These are phyloP conservation scores for Eustoma russellianum DNA, from an alignment of 257 asterid species.

Conservation along the genomic window DNA sequence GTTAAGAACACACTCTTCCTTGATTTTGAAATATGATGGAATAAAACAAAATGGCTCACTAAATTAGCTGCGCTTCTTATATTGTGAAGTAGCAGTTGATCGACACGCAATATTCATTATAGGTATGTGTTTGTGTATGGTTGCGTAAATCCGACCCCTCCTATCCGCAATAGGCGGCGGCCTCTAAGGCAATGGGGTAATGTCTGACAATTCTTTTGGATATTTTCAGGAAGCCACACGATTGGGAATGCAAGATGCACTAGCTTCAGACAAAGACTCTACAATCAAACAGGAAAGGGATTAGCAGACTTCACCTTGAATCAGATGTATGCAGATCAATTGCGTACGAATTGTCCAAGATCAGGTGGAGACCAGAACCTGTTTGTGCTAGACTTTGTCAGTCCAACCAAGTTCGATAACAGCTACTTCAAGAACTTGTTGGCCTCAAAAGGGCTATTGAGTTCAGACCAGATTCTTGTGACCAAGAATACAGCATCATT, in stretches of 20 bases:
- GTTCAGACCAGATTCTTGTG: constrained; percentile 66
- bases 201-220: too few relatives aligned
- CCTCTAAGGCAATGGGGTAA: too few relatives aligned
- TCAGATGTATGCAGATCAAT: constrained; percentile 41
- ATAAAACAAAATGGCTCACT: too few relatives aligned
- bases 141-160: too few relatives aligned
- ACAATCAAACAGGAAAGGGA: constrained; percentile 66
- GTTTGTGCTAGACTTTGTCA: constrained; percentile 47
- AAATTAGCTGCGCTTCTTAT: too few relatives aligned
- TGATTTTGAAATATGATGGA: too few relatives aligned
- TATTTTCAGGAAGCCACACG: constrained; percentile 72
- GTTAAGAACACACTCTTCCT: too few relatives aligned
- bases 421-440: constrained; percentile 63
- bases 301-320: constrained; percentile 50
- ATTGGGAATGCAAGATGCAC: constrained; percentile 72
- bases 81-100: too few relatives aligned
- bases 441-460: constrained; percentile 62
- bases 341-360: constrained; percentile 54
- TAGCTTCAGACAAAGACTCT: constrained; percentile 85
- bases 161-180: too few relatives aligned
- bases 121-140: too few relatives aligned
- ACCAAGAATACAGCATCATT: constrained; percentile 51
- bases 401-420: constrained; percentile 68
- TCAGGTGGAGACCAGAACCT: constrained; percentile 87
- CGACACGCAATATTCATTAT: too few relatives aligned